These are phyloP conservation scores for Mucor mucedo DNA, from an alignment of 371 early-diverging fungal species.

Conservation along the genomic window DNA sequence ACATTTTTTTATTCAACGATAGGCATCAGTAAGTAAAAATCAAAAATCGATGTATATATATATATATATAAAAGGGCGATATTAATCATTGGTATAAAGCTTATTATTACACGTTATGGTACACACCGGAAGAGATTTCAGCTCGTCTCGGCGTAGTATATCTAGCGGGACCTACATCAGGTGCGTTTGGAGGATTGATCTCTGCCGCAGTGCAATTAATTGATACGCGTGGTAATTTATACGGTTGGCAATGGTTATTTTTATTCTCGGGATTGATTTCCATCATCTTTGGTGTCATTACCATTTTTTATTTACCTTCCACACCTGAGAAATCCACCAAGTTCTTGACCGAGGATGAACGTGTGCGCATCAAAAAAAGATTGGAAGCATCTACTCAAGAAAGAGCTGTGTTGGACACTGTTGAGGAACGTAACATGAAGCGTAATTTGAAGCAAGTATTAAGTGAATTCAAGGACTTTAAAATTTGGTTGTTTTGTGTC, in stretches of 20 bases:
- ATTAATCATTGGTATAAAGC: slow-evolving; percentile 24
- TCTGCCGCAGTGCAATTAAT: slow-evolving; percentile 53
- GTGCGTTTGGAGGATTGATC: slow-evolving; percentile 55
- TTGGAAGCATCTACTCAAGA: slow-evolving; percentile 9
- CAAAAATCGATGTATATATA: background rate
- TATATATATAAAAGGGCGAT: no score
- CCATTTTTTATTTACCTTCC: slow-evolving; percentile 46
- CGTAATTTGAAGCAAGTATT: slow-evolving; percentile 27
- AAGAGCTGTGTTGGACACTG: slow-evolving; percentile 4
- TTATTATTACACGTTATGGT: slow-evolving; percentile 55
- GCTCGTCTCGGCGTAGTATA: slow-evolving; percentile 52
- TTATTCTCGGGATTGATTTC: slow-evolving; percentile 46
- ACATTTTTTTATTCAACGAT: background rate
- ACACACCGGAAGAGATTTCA: slow-evolving; percentile 51
- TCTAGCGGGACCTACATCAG: slow-evolving; percentile 52
- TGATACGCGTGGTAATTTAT: slow-evolving; percentile 46
- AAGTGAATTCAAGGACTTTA: slow-evolving; percentile 41
- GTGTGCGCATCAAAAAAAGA: slow-evolving; percentile 27
- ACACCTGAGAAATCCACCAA: slow-evolving; percentile 46
- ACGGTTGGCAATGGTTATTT: slow-evolving; percentile 59
- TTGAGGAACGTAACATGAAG: slow-evolving; percentile 17
- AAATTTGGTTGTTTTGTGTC: slow-evolving; percentile 50
- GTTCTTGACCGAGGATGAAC: slow-evolving; percentile 48
- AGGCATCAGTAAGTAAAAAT: slow-evolving; percentile 37
- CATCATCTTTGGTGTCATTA: slow-evolving; percentile 45